Base-by-base conservation (phyloP, 306 rosid species). In the Castanea mollissima region DNA sequence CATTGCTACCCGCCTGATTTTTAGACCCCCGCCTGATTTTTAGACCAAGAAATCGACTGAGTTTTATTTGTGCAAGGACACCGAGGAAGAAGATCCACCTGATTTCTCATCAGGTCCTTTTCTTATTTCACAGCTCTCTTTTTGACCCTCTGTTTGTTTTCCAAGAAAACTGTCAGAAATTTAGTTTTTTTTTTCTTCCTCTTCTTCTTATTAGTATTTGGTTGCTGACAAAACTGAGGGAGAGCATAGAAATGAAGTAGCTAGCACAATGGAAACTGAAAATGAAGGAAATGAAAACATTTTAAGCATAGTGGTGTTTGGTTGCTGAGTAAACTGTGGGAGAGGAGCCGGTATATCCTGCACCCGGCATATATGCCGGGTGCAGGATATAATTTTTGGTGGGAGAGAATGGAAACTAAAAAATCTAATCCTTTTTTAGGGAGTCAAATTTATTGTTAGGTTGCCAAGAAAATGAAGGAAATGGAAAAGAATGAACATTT, bases 61-160 rank as follows among this genome's bases (percentile, higher is more conserved):
- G 1, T 23, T 23, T 23, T 23, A 23, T 23, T 23, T 23, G 23
- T 23, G 23, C 23, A 23, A 23, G 23, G 23, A 23, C 23, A 23
- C 23, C 23, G 23, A 23, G 23, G 23, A 23, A 23, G 23, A 23
- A 23, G 23, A 23, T 1, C 23, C 23, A 23, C 23, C 23, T 23
- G 23, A 1, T 59, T 69, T 69, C 46, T 78, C 80, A 21, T 18
- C 74, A 0, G 74, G 80, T 78, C 69, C 19, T 41, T 12, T 71
- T 55, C 20, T 13, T 27, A 2, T 31, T 74, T 64, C 46, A 35
- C 16, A 35, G 2, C 73, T 71, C 55, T 31, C 8, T 49, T 25
- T 59, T 49, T 23, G 23, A 0, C 3, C 51, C 15, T 3, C 5
- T 10, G 6, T 72, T 49, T 25, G 67, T 19, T 60, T 60, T 15